Evolutionary conservation across 2,329 filamentous ascomycete species (phyloP), one percentile per base, ranked within the genome.

Genomic region (Aspergillus tubingensis): DNA sequence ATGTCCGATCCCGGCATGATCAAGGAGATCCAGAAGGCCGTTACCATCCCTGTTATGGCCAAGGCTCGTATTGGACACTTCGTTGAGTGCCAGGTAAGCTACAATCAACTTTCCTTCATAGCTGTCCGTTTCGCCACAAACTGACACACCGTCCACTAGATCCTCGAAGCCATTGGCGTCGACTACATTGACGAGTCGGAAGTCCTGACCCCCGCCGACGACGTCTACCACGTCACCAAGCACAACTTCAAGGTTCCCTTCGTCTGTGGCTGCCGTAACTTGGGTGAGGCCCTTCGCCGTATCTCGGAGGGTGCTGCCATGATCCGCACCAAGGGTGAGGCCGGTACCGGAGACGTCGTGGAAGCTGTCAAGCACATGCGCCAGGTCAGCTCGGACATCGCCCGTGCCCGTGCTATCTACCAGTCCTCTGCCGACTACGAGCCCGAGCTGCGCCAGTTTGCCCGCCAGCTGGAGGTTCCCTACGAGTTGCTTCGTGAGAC

Each of bases 131-230:
- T 19, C 6, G 21, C 3, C 17, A 27, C 19, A 30, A 13, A 13
- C 19, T 15, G 3, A 41, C 44, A 36, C 6, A 8, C 15, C n/a
- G 19, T 21, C 7, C 30, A 13, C 6, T 59, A 94, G 88, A 96
- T 99, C 80, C 90, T 99, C 73, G 91, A 98, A 84, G 88, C 91
- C 60, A 88, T 98, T 57, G 93, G 91, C 63, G 90, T 98, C 70
- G 95, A 99, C 83, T 99, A 96, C 83, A 95, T 99, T 70, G 93
- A 99, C 79, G 95, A 99, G 82, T 93, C 89, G 77, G 95, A 99
- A 86, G 95, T 99, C 57, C 86, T 99, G 56, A 99, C 95, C 5
- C 94, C 94, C 1, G 95, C 95, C 67, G 95, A 99, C 77, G 86
- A 93, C 73, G 83, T 87, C 68, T 90, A 91, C 84, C 95, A 99